Base-by-base conservation (phyloP, 768 basidiomycete species). In the Suillus lakei region DNA sequence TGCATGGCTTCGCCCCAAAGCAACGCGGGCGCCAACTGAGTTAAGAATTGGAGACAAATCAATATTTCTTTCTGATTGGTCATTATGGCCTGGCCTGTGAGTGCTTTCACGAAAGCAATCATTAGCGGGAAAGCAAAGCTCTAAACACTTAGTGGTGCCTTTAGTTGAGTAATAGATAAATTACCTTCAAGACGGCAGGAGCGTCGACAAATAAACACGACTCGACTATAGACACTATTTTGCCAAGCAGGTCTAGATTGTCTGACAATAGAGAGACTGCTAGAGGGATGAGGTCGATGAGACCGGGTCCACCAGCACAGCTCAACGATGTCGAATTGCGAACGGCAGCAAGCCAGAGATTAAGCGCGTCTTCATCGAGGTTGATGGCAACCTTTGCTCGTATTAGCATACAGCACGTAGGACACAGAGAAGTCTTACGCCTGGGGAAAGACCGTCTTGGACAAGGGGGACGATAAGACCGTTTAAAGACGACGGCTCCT, bases 191-290 rank as follows among this genome's bases (percentile, higher is more conserved):
- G 64, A 96, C 81, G 12, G 78, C 71, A 21, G 77, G 65, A 0
- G 86, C 86, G 75, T 93, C 91, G 21, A 93, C 81, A n/a, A 97
- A 74, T 65, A 93, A 79, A 73, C 95, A 96, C 6, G 91, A 89
- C 73, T 94, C 91, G 28, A 93, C 69, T 63, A 96, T 86, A 64
- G 78, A 79, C 21, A 86, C 86, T 32, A 89, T 83, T 61, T 83
- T 88, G 16, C 91, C 91, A 23, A 95, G 78, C 26, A 94, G 75
- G 68, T 96, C 94, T 51, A 93, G 77, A 67, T 95, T 94, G 34
- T 79, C 80, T 1, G 84, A 81, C 21, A 96, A 78, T 5, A 93
- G 75, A n/a, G 78, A 63, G 13, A 93, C 73, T 3, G 86, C 85
- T 39, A 84, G 72, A 21, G 91, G 92, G 63, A 93, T 86, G 34